A percentile compares a stretch with the other conserved stretches of the same genome.
Evolutionary conservation across 495 filamentous ascomycete genomes (phyloP).

Genomic region (Filosporella fistucella): DNA sequence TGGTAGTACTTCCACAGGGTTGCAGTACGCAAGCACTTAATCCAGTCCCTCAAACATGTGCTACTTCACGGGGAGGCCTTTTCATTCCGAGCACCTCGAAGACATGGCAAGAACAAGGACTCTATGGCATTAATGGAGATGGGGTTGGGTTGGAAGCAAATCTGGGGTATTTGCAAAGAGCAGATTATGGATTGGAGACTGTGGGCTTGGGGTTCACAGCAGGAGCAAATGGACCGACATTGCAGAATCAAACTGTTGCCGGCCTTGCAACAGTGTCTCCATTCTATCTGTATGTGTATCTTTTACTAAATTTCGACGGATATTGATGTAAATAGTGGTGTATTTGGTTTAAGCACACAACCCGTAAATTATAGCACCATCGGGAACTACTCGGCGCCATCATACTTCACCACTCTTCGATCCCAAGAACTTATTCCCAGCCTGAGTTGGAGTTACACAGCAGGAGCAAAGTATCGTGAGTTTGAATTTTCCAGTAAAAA

Average conservation of each 20-base stretch:
- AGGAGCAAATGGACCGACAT: conserved; percentile 29
- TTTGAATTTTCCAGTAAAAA: not conserved
- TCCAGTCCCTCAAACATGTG: conserved; percentile 34
- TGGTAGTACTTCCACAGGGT: conserved; percentile 35
- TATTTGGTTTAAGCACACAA: conserved; percentile 6
- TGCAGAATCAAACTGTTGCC: conserved; percentile 43
- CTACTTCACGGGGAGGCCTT: conserved; percentile 36
- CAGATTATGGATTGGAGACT: conserved; percentile 46
- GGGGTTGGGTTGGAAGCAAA: conserved; percentile 36
- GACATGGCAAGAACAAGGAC: conserved; percentile 38
- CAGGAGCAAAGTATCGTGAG: conserved; percentile 46
- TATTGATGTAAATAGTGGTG: not conserved
- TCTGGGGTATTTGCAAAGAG: conserved; percentile 37
- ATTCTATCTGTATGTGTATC: conserved; percentile 41
- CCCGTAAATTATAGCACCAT: conserved; percentile 28
- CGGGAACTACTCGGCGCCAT: conserved; percentile 30
- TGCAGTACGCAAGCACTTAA: conserved; percentile 30
- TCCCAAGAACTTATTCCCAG: conserved; percentile 44
- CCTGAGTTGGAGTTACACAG: conserved; percentile 53
- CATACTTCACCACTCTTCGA: conserved; percentile 44
- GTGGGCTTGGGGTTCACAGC: conserved; percentile 38
- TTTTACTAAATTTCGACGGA: too few relatives aligned
- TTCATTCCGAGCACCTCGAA: conserved; percentile 45
- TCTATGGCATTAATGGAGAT: conserved; percentile 31
- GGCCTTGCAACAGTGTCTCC: conserved; percentile 35